Conservation (phyloP, 768 basidiomycete species). For the Daedaleopsis nitida region DNA sequence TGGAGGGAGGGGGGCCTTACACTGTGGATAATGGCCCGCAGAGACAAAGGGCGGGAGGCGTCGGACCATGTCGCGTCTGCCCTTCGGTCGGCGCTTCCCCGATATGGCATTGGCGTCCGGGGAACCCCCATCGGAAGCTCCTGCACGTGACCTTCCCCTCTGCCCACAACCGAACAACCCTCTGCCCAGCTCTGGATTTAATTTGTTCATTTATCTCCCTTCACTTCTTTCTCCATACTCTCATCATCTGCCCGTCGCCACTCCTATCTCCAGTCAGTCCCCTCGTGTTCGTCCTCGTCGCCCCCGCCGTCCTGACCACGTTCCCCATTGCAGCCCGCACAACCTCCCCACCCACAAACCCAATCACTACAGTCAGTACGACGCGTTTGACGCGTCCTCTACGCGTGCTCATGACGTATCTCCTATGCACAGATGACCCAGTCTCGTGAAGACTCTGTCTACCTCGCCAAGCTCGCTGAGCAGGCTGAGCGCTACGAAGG, state of each 20-base stretch:
- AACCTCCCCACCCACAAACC: conserved; percentile 8
- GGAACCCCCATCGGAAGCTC: conserved; percentile 28
- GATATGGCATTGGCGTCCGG: conserved; percentile 17
- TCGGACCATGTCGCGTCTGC: not conserved
- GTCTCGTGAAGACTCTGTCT: conserved; percentile 94
- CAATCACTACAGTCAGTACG: conserved; percentile 44
- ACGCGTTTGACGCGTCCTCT: conserved; percentile 44
- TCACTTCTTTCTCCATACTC: conserved; percentile 45
- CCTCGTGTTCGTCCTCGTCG: conserved; percentile 32
- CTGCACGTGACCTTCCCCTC: conserved; percentile 40
- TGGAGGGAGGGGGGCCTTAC: no score
- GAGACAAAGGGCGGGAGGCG: conserved; percentile 5
- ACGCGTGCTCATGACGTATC: conserved; percentile 26
- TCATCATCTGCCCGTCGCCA: conserved; percentile 44
- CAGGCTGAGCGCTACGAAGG: conserved; percentile 99
- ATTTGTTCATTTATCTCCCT: conserved; percentile 52
- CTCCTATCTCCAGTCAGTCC: conserved; percentile 44
- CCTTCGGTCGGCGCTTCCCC: conserved; percentile 13
- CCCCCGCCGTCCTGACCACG: conserved; percentile 38
- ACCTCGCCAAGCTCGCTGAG: conserved; percentile 99
- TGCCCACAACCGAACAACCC: conserved; percentile 52
- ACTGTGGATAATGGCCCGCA: no score
- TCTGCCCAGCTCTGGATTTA: conserved; percentile 75
- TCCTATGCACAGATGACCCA: conserved; percentile 60
- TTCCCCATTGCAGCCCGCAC: conserved; percentile 21